Evolutionary conservation across 352 stramenopile species (phyloP).

Genomic region (Pythium rishiriense): DNA sequence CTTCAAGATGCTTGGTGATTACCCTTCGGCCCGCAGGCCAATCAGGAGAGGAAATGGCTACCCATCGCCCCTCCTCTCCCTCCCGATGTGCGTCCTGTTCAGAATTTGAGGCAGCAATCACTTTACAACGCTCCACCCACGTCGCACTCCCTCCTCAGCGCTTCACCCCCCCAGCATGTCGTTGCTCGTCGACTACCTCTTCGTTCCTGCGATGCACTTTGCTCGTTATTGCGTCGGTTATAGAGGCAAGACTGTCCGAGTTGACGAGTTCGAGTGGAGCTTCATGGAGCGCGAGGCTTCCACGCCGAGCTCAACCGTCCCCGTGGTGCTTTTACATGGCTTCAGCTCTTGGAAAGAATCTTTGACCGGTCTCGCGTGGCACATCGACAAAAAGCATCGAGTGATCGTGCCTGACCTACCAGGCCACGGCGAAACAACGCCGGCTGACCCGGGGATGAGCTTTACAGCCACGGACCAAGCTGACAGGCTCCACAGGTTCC

Average conservation of each 20-base stretch:
- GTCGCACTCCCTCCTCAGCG: background rate
- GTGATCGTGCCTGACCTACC: slow-evolving; percentile 73
- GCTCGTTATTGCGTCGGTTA: slow-evolving; percentile 58
- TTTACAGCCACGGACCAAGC: slow-evolving; percentile 62
- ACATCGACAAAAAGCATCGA: slow-evolving; percentile 52
- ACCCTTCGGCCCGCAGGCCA: background rate
- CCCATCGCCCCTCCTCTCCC: too few relatives aligned
- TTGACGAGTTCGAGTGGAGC: slow-evolving; percentile 69
- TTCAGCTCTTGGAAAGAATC: slow-evolving; percentile 76
- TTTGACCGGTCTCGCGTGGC: slow-evolving; percentile 52
- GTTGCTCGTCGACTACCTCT: slow-evolving; percentile 19
- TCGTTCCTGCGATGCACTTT: slow-evolving; percentile 47
- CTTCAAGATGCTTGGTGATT: too few relatives aligned
- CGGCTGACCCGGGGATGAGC: slow-evolving; percentile 39
- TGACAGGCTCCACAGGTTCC: slow-evolving; percentile 52
- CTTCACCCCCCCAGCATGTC: background rate
- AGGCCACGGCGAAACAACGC: slow-evolving; percentile 61
- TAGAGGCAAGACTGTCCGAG: slow-evolving; percentile 36
- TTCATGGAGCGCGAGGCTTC: slow-evolving; percentile 64
- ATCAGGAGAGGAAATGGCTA: background rate
- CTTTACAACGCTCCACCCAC: background rate
- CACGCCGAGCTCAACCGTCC: slow-evolving; percentile 39
- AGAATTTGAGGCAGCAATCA: too few relatives aligned
- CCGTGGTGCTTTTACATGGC: slow-evolving; percentile 69
- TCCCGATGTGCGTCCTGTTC: too few relatives aligned